Conservation (phyloP, 106 monocot genomes). For the Ottelia alismoides region DNA sequence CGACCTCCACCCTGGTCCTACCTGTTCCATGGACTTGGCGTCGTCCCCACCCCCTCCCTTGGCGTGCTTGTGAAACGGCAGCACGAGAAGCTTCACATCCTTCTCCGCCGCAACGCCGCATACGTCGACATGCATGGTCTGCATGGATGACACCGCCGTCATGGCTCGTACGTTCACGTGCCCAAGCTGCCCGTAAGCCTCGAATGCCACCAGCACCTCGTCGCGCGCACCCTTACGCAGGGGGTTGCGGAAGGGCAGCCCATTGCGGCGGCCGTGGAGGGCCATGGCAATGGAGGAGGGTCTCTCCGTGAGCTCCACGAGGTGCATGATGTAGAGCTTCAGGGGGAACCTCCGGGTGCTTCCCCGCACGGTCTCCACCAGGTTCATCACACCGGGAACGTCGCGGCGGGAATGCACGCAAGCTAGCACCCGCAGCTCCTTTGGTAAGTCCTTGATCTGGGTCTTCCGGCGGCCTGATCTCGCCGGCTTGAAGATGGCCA, state of each 20-base stretch:
- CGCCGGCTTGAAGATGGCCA: conserved; percentile 81
- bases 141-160: conserved; percentile 53
- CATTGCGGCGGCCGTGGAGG: conserved; percentile 36
- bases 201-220: conserved; percentile 48
- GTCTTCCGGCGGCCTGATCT: conserved; percentile 37
- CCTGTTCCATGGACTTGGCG: conserved; percentile 24
- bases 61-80: conserved; percentile 42
- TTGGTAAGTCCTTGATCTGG: conserved; percentile 19
- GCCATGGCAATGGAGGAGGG: conserved; percentile 40
- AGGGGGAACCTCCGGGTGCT: conserved; percentile 20
- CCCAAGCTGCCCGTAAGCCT: conserved; percentile 39
- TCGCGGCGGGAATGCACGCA: conserved; percentile 61
- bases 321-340: conserved; percentile 52
- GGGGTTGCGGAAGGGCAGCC: conserved; percentile 34
- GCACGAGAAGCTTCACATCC: conserved; percentile 13
- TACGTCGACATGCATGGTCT: conserved; percentile 34
- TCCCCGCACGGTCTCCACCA: conserved; percentile 73
- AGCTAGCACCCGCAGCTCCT: conserved; percentile 65
- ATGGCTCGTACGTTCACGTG: conserved; percentile 28
- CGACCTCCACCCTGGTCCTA: conserved; percentile 35
- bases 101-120: conserved; percentile 27
- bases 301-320: conserved; percentile 57
- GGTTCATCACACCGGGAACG: conserved; percentile 57
- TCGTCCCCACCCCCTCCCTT: conserved; percentile 6
- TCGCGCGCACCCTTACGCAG: conserved; percentile 12